These are phyloP conservation scores for Yamadazyma songkhlaensis DNA, from an alignment of 1,139 yeast genomes.

Conservation along the genomic window DNA sequence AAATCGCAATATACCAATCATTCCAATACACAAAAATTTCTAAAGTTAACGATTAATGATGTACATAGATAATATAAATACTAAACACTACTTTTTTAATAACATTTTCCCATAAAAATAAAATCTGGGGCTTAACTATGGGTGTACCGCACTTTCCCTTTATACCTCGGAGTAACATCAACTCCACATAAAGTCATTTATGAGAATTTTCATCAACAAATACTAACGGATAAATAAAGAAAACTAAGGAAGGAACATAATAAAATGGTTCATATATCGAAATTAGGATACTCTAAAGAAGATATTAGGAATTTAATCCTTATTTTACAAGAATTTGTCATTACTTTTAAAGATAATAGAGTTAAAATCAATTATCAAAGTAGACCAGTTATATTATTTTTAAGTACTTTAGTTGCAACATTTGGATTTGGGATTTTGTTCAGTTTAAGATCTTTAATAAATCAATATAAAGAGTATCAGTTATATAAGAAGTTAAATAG, in stretches of 20 bases:
- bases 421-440: slow-evolving; percentile 43
- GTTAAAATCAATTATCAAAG: slow-evolving; percentile 43
- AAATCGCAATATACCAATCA: no score
- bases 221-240: not conserved
- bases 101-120: no score
- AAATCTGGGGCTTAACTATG: not conserved
- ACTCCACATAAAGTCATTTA: not conserved
- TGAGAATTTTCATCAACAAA: not conserved
- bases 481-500: slow-evolving; percentile 26
- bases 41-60: not conserved
- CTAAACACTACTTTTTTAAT: no score
- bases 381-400: slow-evolving; percentile 44
- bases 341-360: slow-evolving; percentile 35
- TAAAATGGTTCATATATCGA: slow-evolving; percentile 34
- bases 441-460: slow-evolving; percentile 28
- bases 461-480: slow-evolving; percentile 31
- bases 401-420: slow-evolving; percentile 41
- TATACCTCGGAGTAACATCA: not conserved
- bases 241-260: not conserved
- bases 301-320: slow-evolving; percentile 34
- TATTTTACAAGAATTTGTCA: slow-evolving; percentile 37
- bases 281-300: slow-evolving; percentile 32
- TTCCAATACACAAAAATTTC: no score
- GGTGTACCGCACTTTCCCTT: not conserved
- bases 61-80: no score